Evolutionary conservation across 371 early-diverging fungal genomes (phyloP).

Genomic region (Mortierella sp.): DNA sequence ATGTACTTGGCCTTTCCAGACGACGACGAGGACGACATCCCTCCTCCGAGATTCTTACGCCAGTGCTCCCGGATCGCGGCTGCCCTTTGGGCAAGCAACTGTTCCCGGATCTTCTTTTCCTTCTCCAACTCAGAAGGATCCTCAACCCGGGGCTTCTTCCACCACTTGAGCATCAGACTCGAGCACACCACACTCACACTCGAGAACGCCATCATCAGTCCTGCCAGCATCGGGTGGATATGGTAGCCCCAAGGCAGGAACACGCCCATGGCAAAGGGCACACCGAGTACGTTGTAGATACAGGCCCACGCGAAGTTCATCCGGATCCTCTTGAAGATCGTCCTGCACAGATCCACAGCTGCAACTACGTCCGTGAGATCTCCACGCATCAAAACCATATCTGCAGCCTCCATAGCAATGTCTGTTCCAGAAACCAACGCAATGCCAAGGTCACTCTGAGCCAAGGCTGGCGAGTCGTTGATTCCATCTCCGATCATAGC

Average conservation of each 20-base stretch:
- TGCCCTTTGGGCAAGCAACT: constrained; percentile 1
- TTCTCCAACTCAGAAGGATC: constrained; percentile 34
- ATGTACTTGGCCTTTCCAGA: constrained; percentile 16
- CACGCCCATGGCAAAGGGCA: constrained; percentile 96
- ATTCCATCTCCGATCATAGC: constrained; percentile 99
- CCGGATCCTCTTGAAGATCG: constrained; percentile 86
- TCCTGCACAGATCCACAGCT: constrained; percentile 85
- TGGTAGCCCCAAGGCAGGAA: constrained; percentile 86
- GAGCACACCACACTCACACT: constrained; percentile 93
- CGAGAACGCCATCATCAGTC: constrained; percentile 94
- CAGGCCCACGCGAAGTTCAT: constrained; percentile 92
- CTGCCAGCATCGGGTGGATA: constrained; percentile 93
- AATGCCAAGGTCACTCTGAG: constrained; percentile 94
- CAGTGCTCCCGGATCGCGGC: constrained; percentile 40
- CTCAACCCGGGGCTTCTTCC: constrained; percentile 64
- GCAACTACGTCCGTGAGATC: constrained; percentile 88
- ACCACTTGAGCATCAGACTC: constrained; percentile 84
- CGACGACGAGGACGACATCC: neutral
- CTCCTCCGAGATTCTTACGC: constrained; percentile 32
- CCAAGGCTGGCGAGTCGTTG: constrained; percentile 97
- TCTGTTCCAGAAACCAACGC: constrained; percentile 94
- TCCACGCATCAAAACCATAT: constrained; percentile 85
- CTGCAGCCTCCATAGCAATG: constrained; percentile 95
- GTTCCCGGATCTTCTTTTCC: constrained; percentile 16
- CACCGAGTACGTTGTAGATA: constrained; percentile 88